These are phyloP conservation scores for Paramecium sexaurelia DNA, from an alignment of 73 alveolate genomes.

Conservation along the genomic window DNA sequence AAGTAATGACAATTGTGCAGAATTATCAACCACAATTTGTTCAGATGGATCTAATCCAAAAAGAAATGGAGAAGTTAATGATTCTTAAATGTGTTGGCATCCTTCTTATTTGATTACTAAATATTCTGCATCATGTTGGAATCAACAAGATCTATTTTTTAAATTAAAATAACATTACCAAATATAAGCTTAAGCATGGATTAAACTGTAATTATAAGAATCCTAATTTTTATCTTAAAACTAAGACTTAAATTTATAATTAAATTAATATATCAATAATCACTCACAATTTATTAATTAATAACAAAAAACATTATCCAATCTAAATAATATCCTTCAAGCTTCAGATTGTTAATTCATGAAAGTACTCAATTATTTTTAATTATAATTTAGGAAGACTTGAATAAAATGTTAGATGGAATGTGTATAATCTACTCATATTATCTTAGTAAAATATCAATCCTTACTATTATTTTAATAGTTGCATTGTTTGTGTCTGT, in stretches of 20 bases:
- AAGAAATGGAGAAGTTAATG: neutral
- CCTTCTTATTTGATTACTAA: neutral
- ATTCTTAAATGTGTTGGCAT: neutral
- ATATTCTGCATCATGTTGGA: neutral
- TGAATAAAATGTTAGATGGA: neutral
- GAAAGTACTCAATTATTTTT: neutral
- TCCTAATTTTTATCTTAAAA: neutral
- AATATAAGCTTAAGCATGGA: neutral
- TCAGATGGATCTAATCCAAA: neutral
- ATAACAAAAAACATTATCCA: neutral
- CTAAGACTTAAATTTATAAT: neutral
- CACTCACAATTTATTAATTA: neutral
- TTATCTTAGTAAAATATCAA: neutral
- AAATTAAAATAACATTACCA: neutral
- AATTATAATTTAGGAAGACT: neutral
- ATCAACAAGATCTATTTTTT: neutral
- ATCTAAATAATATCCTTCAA: neutral
- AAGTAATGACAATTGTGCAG: neutral
- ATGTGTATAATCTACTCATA: neutral
- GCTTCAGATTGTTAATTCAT: neutral
- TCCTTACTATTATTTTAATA: neutral
- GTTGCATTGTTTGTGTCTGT: neutral
- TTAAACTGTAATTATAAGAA: neutral
- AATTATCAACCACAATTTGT: neutral
- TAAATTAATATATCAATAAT: neutral